Base-by-base conservation (phyloP, 2,329 filamentous ascomycete genomes). In the Aureobasidium vineae region DNA sequence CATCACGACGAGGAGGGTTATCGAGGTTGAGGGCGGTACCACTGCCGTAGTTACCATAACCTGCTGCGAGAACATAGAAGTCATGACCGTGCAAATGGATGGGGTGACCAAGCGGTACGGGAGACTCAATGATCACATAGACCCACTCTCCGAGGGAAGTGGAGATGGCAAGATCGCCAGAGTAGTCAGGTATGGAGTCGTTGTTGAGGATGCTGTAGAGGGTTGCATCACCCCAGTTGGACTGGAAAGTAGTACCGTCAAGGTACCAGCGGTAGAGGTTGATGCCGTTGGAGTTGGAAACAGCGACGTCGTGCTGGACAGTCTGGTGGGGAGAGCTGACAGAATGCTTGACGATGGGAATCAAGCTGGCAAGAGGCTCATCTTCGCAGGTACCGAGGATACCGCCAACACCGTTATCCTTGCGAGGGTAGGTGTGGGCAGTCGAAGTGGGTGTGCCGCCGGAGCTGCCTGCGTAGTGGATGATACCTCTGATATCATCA, bases 71-170 rank as follows among this genome's bases (percentile, higher is more conserved):
- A 33, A 80, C 71, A 70, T 76, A 80, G 69, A 80, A 81, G 69
- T 81, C 79, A 70, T 82, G 81, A n/a, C 81, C 77, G 76, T 72
- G 7, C 71, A 70, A 23, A 73, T 72, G 31, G 47, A 50, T 65
- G 67, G 72, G 54, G 68, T 69, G 66, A 70, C 72, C 71, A 73
- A 79, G 71, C 4, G 73, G 72, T 50, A 77, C 71, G 5, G 68
- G 67, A 15, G 70, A 74, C 67, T 81, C 78, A 60, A 81, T 79
- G 61, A 81, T 76, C 72, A 80, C 75, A 70, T 81, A 81, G 67
- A 80, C 77, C 73, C 74, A 75, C 71, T 79, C 68, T 43, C 71
- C 71, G 4, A 72, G 68, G 2, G 74, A 73, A 5, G 77, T 71
- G 41, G 75, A 71, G 65, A 77, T 73, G 19, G 76, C 72, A 11